Evolutionary conservation across 176 grass and related monocot genomes (phyloP).

Genomic region (Musa itinerans): DNA sequence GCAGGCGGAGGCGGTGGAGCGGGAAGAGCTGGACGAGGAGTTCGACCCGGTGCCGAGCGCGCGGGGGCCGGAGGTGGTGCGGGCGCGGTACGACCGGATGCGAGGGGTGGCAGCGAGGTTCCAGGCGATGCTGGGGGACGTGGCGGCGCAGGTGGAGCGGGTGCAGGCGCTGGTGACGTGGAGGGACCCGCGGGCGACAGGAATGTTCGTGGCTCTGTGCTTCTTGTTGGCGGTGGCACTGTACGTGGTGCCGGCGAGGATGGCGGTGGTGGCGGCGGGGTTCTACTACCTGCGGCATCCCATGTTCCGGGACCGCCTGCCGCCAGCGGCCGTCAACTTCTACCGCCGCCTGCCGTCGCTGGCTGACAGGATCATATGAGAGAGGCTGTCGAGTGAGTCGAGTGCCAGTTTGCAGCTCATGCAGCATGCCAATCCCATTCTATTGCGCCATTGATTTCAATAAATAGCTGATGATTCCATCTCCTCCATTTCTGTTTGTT

Average conservation of each 20-base stretch:
- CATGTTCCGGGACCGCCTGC: constrained; percentile 64
- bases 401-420: too few relatives aligned
- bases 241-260: constrained; percentile 59
- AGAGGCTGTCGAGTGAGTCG: neutral
- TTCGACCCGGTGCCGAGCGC: constrained; percentile 62
- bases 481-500: too few relatives aligned
- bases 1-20: constrained; percentile 51
- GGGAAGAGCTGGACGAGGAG: constrained; percentile 92
- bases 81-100: constrained; percentile 51
- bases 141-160: constrained; percentile 77
- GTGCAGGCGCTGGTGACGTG: constrained; percentile 82
- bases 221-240: constrained; percentile 40
- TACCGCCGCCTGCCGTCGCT: constrained; percentile 68
- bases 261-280: constrained; percentile 35
- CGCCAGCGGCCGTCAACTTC: constrained; percentile 64
- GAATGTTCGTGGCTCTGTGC: constrained; percentile 72
- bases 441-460: too few relatives aligned
- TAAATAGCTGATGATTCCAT: too few relatives aligned
- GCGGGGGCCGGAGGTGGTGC: constrained; percentile 49
- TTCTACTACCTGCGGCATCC: constrained; percentile 84
- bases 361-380: constrained; percentile 65
- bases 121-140: constrained; percentile 77
- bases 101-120: constrained; percentile 57
- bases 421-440: too few relatives aligned
- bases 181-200: constrained; percentile 70